phyloP scores from a whole-genome alignment of 331 rosid genomes.

The Rosa hybrid region DNA sequence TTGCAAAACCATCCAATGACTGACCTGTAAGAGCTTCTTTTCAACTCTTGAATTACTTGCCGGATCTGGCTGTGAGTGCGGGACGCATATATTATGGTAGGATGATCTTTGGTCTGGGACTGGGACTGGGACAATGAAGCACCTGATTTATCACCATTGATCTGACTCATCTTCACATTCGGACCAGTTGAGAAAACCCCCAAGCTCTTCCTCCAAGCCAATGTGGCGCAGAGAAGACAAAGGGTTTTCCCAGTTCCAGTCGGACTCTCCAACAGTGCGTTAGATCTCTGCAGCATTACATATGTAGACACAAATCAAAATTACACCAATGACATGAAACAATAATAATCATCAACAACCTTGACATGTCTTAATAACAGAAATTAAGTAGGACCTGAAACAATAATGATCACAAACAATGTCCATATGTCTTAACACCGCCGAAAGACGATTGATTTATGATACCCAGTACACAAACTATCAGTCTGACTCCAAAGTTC shows the following conservation, averaged over 20 bases:
- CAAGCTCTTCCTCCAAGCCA: constrained; percentile 94
- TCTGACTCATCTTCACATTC: constrained; percentile 36
- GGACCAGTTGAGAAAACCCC: constrained; percentile 75
- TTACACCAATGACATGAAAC: neutral
- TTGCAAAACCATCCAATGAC: constrained; percentile 2
- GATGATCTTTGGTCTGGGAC: constrained; percentile 37
- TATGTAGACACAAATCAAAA: constrained; percentile 3
- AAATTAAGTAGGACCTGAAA: neutral
- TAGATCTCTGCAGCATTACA: constrained; percentile 56
- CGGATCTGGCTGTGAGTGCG: constrained; percentile 99
- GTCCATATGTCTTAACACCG: neutral
- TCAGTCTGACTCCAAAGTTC: neutral
- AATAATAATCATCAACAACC: neutral
- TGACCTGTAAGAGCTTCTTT: constrained; percentile 83
- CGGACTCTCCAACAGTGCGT: constrained; percentile 97
- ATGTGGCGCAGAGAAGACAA: constrained; percentile 92
- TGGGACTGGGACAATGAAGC: constrained; percentile 56
- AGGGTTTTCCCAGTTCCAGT: constrained; percentile 97
- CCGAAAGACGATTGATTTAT: neutral
- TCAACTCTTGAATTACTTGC: constrained; percentile 88
- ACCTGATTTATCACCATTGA: constrained; percentile 34
- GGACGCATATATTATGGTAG: constrained; percentile 75
- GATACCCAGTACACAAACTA: neutral
- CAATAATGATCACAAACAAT: neutral
- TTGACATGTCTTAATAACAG: neutral